A percentile compares a stretch with the other conserved stretches of the same genome.
phyloP scores from a whole-genome alignment of 768 basidiomycete genomes.

The Xerocomellus intermedius region DNA sequence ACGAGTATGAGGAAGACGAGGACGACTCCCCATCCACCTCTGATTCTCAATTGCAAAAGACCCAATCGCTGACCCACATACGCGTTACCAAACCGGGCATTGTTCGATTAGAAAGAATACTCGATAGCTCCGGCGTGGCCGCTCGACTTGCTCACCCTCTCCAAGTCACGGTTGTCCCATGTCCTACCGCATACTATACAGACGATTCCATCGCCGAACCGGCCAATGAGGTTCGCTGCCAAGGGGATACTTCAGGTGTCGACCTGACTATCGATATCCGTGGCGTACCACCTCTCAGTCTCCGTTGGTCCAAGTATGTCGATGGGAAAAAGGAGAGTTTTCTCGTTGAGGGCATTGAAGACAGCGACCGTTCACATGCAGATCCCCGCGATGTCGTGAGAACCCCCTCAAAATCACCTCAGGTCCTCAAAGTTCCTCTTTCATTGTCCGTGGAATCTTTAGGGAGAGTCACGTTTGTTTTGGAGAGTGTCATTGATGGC shows the following conservation, averaged over 20 bases:
- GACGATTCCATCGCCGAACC: constrained; percentile 35
- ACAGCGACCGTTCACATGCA: constrained; percentile 37
- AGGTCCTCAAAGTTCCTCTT: constrained; percentile 66
- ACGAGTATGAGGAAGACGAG: constrained; percentile 69
- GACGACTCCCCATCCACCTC: constrained; percentile 31
- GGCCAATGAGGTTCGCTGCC: constrained; percentile 57
- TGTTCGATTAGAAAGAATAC: constrained; percentile 69
- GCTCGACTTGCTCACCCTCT: constrained; percentile 67
- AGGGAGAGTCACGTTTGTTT: constrained; percentile 67
- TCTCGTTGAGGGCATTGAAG: constrained; percentile 83
- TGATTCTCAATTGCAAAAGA: constrained; percentile 58
- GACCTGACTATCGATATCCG: constrained; percentile 61
- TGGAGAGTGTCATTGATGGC: constrained; percentile 83
- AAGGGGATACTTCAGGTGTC: constrained; percentile 58
- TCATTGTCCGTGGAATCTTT: constrained; percentile 58
- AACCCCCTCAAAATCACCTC: constrained; percentile 37
- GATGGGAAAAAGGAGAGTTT: constrained; percentile 68
- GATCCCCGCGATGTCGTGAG: constrained; percentile 25
- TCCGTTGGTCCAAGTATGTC: constrained; percentile 72
- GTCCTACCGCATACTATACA: constrained; percentile 72
- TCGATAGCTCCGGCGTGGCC: constrained; percentile 66
- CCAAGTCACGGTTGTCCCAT: constrained; percentile 75
- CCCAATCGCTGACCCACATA: constrained; percentile 74
- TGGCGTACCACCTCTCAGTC: constrained; percentile 74
- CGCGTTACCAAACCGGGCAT: constrained; percentile 70